phyloP scores from a whole-genome alignment of 1,284 basidiomycete genomes.

The Farysia itapuensis region DNA sequence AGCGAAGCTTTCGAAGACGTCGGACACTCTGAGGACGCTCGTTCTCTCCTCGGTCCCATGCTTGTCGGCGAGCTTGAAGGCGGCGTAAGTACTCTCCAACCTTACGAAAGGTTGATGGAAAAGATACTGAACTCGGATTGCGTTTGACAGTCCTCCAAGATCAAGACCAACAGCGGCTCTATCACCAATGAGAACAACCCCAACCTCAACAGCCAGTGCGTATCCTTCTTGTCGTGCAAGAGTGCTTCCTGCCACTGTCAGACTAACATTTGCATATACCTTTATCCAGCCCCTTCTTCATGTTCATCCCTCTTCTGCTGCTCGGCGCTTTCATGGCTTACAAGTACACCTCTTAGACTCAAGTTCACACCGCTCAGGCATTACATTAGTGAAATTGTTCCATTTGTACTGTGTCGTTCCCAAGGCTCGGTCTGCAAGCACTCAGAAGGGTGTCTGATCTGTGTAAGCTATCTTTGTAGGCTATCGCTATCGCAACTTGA shows the following conservation, averaged over 20 bases:
- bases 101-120: too few relatives aligned
- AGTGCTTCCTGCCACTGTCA: too few relatives aligned
- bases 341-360: slow-evolving; percentile 43
- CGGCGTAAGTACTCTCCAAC: slow-evolving; percentile 31
- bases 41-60: slow-evolving; percentile 73
- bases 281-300: slow-evolving; percentile 45
- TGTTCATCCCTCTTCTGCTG: slow-evolving; percentile 49
- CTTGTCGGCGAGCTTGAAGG: slow-evolving; percentile 65
- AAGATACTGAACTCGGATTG: too few relatives aligned
- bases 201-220: slow-evolving; percentile 47
- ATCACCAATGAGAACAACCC: slow-evolving; percentile 42
- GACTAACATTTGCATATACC: neutral
- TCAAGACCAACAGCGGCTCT: slow-evolving; percentile 38
- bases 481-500: too few relatives aligned
- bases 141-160: slow-evolving; percentile 22
- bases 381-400: too few relatives aligned
- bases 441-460: too few relatives aligned
- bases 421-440: too few relatives aligned
- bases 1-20: slow-evolving; percentile 99
- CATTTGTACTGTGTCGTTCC: too few relatives aligned
- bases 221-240: slow-evolving; percentile 1
- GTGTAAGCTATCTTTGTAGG: too few relatives aligned
- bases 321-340: slow-evolving; percentile 48
- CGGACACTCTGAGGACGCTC: slow-evolving; percentile 97
- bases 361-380: too few relatives aligned